phyloP scores from a whole-genome alignment of 768 basidiomycete species.

The Gelatoporia subvermispora region DNA sequence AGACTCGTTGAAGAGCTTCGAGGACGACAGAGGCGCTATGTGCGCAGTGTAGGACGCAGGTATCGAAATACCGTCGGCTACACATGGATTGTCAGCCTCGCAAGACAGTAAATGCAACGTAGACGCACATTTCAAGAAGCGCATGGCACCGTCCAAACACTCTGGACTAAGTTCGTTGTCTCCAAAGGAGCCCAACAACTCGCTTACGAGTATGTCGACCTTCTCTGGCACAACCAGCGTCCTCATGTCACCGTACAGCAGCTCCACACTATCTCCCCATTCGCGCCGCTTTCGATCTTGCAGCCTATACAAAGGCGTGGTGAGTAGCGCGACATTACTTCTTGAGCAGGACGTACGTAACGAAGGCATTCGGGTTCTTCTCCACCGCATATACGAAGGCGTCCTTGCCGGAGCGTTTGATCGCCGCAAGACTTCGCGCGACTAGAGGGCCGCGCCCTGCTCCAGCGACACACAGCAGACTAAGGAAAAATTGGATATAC shows the following conservation, averaged over 20 bases:
- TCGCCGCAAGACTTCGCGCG: constrained; percentile 73
- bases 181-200: constrained; percentile 94
- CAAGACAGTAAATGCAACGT: no score
- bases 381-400: constrained; percentile 84
- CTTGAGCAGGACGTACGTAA: constrained; percentile 63
- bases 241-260: constrained; percentile 96
- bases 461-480: constrained; percentile 86
- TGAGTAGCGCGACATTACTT: background rate
- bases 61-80: constrained; percentile 92
- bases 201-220: constrained; percentile 92
- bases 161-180: constrained; percentile 99
- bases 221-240: constrained; percentile 74
- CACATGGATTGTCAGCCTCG: background rate
- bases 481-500: constrained; percentile 25
- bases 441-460: constrained; percentile 95
- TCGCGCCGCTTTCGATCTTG: constrained; percentile 78
- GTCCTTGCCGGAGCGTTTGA: constrained; percentile 57
- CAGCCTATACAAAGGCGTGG: constrained; percentile 45
- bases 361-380: constrained; percentile 94
- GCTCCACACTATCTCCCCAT: constrained; percentile 76
- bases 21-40: constrained; percentile 90
- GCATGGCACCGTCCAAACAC: constrained; percentile 92
- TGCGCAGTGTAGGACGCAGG: constrained; percentile 95
- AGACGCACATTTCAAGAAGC: constrained; percentile 88
- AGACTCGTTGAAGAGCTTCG: constrained; percentile 87